Conservation (phyloP, 164 flowering plant species). For the Saururus chinensis region DNA sequence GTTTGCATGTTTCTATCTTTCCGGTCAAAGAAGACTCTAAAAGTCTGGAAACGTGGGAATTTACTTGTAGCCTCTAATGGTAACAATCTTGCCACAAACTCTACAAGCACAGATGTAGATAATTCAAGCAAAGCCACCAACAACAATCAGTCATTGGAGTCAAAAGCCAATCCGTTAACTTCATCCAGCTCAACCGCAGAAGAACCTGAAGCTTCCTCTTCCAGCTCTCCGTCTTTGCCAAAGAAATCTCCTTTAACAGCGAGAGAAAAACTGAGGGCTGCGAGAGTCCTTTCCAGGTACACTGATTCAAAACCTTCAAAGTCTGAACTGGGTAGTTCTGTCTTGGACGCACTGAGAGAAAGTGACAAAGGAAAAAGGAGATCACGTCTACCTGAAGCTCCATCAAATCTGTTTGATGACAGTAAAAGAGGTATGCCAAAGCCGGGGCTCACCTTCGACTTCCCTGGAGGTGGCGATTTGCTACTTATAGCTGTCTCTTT, state of each 20-base stretch:
- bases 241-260: slow-evolving; percentile 64
- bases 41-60: slow-evolving; percentile 15
- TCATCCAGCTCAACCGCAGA: slow-evolving; percentile 10
- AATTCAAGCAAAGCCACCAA: slow-evolving; percentile 14
- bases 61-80: slow-evolving; percentile 27
- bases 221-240: slow-evolving; percentile 13
- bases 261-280: slow-evolving; percentile 82
- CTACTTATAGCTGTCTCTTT: slow-evolving; percentile 50
- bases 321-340: slow-evolving; percentile 47
- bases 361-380: slow-evolving; percentile 61
- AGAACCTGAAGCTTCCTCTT: slow-evolving; percentile 9
- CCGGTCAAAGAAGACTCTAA: slow-evolving; percentile 16
- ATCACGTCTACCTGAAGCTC: slow-evolving; percentile 90
- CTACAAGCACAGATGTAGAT: slow-evolving; percentile 17
- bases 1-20: slow-evolving; percentile 10
- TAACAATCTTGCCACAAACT: slow-evolving; percentile 25
- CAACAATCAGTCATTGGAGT: slow-evolving; percentile 16
- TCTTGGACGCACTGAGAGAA: slow-evolving; percentile 64
- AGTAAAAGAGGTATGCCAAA: slow-evolving; percentile 81
- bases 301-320: slow-evolving; percentile 47
- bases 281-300: slow-evolving; percentile 67
- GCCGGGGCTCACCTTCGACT: slow-evolving; percentile 56
- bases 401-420: slow-evolving; percentile 77
- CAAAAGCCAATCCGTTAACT: slow-evolving; percentile 11
- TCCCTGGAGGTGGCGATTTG: slow-evolving; percentile 78